Percentiles rank a stretch among this genome's conserved stretches.
These are phyloP conservation scores for Apiotrichum gracile DNA, from an alignment of 1,284 basidiomycete species.

Conservation along the genomic window DNA sequence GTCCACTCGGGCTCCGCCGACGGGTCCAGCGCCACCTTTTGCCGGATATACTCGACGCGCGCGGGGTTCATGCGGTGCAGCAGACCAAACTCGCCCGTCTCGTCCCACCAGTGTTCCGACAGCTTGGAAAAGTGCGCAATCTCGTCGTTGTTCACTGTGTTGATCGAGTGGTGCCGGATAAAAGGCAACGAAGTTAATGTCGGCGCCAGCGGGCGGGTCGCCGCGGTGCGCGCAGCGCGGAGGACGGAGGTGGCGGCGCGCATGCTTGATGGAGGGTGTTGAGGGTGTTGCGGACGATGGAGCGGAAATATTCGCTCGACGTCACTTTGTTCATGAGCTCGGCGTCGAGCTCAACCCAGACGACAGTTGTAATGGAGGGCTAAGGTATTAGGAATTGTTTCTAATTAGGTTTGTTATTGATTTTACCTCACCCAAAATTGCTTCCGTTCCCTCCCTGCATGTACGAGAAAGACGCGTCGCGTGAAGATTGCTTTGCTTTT, in stretches of 20 bases:
- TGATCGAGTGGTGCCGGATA: constrained; percentile 12
- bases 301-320: neutral
- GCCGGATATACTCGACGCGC: constrained; percentile 74
- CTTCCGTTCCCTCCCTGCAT: neutral
- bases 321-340: neutral
- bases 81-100: constrained; percentile 81
- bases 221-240: neutral
- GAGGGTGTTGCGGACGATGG: neutral
- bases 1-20: constrained; percentile 53
- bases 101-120: constrained; percentile 95
- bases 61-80: constrained; percentile 95
- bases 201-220: neutral
- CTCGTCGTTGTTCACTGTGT: constrained; percentile 67
- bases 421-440: neutral
- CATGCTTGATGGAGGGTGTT: neutral
- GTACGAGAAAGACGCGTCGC: neutral
- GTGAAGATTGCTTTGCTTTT: neutral
- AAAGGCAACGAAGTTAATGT: neutral
- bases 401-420: too few relatives aligned
- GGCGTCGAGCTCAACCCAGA: too few relatives aligned
- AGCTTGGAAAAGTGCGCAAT: constrained; percentile 89
- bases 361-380: neutral
- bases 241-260: neutral
- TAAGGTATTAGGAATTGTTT: too few relatives aligned
- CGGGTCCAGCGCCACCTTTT: constrained; percentile 62